Percentiles rank a stretch among this genome's conserved stretches.
Evolutionary conservation across 768 basidiomycete species (phyloP).

Genomic region (Glaciozyma martinii): DNA sequence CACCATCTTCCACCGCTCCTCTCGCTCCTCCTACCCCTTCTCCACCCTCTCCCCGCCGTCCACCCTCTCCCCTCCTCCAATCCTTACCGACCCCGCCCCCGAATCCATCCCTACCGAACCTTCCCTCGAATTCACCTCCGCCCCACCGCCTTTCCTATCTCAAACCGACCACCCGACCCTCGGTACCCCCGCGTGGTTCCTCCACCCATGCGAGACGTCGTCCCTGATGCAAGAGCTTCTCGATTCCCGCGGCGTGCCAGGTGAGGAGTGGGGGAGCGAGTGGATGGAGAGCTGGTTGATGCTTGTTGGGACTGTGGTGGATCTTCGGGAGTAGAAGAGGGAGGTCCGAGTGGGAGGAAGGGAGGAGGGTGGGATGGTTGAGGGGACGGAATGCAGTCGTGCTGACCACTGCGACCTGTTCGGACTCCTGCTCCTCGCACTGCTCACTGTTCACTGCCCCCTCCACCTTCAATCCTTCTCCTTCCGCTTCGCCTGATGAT

Average conservation of each 20-base stretch:
- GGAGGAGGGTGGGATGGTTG: too few species aligned
- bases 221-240: slow-evolving; percentile 61
- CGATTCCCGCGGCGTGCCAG: slow-evolving; percentile 17
- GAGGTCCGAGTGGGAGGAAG: too few species aligned
- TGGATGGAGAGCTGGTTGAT: slow-evolving; percentile 64
- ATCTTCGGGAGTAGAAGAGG: slow-evolving; percentile 44
- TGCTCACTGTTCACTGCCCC: too few species aligned
- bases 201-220: slow-evolving; percentile 77
- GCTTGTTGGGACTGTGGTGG: slow-evolving; percentile 58
- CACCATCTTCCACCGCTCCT: slow-evolving; percentile 49
- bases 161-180: slow-evolving; percentile 79
- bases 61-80: too few species aligned
- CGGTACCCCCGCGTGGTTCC: slow-evolving; percentile 67
- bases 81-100: too few species aligned
- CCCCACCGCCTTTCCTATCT: slow-evolving; percentile 63
- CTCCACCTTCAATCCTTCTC: too few species aligned
- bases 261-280: background rate
- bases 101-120: too few species aligned
- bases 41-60: slow-evolving; percentile 42
- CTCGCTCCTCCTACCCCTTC: slow-evolving; percentile 18
- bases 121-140: slow-evolving; percentile 39
- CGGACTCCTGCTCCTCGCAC: too few species aligned
- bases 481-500: too few species aligned
- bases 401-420: too few species aligned
- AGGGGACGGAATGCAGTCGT: too few species aligned